Conservation (phyloP, 169 alveolate genomes). For the Theileria orientalis region DNA sequence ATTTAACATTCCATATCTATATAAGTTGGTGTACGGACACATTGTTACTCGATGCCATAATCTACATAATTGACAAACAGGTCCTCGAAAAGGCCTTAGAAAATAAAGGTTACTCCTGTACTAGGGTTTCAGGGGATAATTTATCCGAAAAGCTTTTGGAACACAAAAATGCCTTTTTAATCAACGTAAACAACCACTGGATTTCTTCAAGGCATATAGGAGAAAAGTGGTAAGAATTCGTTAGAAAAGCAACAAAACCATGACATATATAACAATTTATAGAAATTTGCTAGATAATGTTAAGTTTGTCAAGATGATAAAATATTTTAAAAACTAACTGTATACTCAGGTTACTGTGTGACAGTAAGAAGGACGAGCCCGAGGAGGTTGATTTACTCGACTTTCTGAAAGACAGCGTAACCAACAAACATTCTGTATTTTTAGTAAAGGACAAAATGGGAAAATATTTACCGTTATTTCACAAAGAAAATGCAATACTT, state of each 20-base stretch:
- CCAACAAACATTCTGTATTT: conserved; percentile 16
- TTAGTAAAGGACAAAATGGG: not conserved
- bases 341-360: conserved; percentile 7
- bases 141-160: not conserved
- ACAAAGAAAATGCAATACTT: conserved; percentile 16
- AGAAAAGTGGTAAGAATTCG: not conserved
- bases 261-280: not conserved
- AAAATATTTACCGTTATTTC: conserved; percentile 5
- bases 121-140: not conserved
- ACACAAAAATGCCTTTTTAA: conserved; percentile 9
- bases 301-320: not conserved
- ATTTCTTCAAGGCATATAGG: conserved; percentile 3
- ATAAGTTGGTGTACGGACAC: too few relatives aligned
- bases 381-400: not conserved
- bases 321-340: not conserved
- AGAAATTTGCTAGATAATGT: not conserved
- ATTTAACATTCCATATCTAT: not conserved
- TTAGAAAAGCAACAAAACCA: not conserved
- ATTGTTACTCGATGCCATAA: too few relatives aligned
- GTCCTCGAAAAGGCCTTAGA: conserved; percentile 25
- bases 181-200: conserved; percentile 10
- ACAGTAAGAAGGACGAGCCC: conserved; percentile 26
- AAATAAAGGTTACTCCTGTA: not conserved
- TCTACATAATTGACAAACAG: too few relatives aligned
- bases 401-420: not conserved